phyloP scores from a whole-genome alignment of 495 filamentous ascomycete genomes.

The Trichocladium uniseriatum region DNA sequence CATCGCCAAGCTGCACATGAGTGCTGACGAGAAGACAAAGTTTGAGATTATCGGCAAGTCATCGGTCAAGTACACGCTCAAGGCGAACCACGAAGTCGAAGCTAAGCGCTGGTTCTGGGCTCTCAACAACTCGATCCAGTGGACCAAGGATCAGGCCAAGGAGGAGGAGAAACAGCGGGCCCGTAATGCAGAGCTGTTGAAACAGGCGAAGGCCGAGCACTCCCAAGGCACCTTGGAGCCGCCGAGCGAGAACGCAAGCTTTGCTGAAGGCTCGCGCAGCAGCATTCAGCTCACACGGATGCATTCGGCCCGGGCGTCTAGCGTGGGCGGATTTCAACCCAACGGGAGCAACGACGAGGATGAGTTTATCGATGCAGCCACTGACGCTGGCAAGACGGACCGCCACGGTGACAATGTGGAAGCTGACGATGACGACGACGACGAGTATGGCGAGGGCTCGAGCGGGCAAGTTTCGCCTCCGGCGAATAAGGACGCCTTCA shows the following conservation, averaged over 20 bases:
- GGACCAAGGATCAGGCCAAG: slow-evolving; percentile 91
- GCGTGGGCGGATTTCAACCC: slow-evolving; percentile 24
- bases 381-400: slow-evolving; percentile 25
- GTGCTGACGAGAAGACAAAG: slow-evolving; percentile 88
- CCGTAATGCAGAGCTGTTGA: slow-evolving; percentile 64
- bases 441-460: slow-evolving; percentile 73
- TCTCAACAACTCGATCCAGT: slow-evolving; percentile 96
- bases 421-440: slow-evolving; percentile 62
- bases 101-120: slow-evolving; percentile 97
- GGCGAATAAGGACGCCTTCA: slow-evolving; percentile 79
- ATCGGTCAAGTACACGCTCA: slow-evolving; percentile 96
- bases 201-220: slow-evolving; percentile 49
- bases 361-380: slow-evolving; percentile 31
- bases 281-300: slow-evolving; percentile 38
- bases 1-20: slow-evolving; percentile 90
- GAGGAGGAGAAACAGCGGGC: slow-evolving; percentile 70
- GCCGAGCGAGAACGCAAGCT: slow-evolving; percentile 44
- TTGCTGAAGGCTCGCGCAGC: slow-evolving; percentile 32
- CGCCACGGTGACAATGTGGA: slow-evolving; percentile 9
- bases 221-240: slow-evolving; percentile 30
- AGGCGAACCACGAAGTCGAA: slow-evolving; percentile 91
- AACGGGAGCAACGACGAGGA: slow-evolving; percentile 37
- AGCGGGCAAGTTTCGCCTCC: slow-evolving; percentile 67
- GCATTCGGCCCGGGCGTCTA: slow-evolving; percentile 24
- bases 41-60: slow-evolving; percentile 97